These are phyloP conservation scores for Yamadazyma sp. DNA, from an alignment of 805 yeast genomes.

Conservation along the genomic window DNA sequence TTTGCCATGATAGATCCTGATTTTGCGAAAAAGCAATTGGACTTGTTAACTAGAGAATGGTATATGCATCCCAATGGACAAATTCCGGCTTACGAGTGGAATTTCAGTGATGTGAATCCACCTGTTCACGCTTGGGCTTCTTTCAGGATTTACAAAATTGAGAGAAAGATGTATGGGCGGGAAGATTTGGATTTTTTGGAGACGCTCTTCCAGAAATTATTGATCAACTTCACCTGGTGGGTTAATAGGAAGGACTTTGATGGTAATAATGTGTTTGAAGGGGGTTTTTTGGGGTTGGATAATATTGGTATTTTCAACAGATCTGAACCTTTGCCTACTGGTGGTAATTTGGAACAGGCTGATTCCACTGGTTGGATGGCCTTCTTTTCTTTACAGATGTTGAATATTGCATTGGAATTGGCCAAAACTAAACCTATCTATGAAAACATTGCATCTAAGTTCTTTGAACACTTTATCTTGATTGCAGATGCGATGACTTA, in stretches of 20 bases:
- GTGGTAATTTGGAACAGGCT: slow-evolving; percentile 87
- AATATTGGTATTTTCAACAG: slow-evolving; percentile 91
- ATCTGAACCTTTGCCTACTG: slow-evolving; percentile 90
- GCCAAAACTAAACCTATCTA: slow-evolving; percentile 83
- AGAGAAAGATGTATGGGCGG: slow-evolving; percentile 77
- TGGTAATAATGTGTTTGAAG: slow-evolving; percentile 89
- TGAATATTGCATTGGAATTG: slow-evolving; percentile 86
- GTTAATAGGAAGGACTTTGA: slow-evolving; percentile 85
- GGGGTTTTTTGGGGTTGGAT: slow-evolving; percentile 91
- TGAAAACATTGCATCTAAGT: slow-evolving; percentile 91
- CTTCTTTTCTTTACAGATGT: slow-evolving; percentile 84
- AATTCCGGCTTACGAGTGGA: slow-evolving; percentile 96
- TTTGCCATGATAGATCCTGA: slow-evolving; percentile 91
- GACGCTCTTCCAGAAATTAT: slow-evolving; percentile 86
- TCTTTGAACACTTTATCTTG: slow-evolving; percentile 86
- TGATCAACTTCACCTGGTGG: slow-evolving; percentile 96
- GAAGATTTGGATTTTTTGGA: slow-evolving; percentile 83
- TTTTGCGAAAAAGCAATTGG: slow-evolving; percentile 86
- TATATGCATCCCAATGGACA: slow-evolving; percentile 99
- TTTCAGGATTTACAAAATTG: slow-evolving; percentile 82
- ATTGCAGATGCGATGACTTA: slow-evolving; percentile 94
- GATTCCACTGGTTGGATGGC: slow-evolving; percentile 99
- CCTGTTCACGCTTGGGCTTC: slow-evolving; percentile 98
- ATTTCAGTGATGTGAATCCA: slow-evolving; percentile 92
- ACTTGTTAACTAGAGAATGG: slow-evolving; percentile 88